Base-by-base conservation (phyloP, 345 rosid genomes). In the Leavenworthia alabamica region DNA sequence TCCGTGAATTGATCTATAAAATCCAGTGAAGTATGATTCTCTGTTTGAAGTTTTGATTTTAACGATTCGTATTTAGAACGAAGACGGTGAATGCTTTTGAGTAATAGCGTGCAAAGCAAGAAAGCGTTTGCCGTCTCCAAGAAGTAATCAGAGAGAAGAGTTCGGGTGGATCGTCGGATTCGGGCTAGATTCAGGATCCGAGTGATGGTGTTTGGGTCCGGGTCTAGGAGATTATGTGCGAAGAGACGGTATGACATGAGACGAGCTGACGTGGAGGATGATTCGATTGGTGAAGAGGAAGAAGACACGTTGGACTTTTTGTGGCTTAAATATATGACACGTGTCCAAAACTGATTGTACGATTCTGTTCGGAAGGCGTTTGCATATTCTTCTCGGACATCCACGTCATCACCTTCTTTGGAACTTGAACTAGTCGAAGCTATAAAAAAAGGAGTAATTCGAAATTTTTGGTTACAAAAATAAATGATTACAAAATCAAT, bases 291-390 rank as follows among this genome's bases (percentile, higher is more conserved):
- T 29, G 55, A 58, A 10, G 56, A 75, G n/a, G 60, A 75, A 33
- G 45, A 43, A 8, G 68, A 49, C 12, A 67, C 52, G 22, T 35
- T 31, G 2, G 76, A 64, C 13, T 33, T 36, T 46, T 42, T 17
- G 26, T 70, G 53, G 50, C 67, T 56, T 11, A 83, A 36, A 0
- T 75, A 32, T 0, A 72, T 46, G 28, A 82, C 88, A 31, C 82
- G 89, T 50, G 83, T 77, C 97, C 94, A 90, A 8, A 90, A 86
- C 0, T 83, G 79, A 14, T 61, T 73, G 79, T 84, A 88, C 5
- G 97, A 90, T 75, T 88, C 89, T 0, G 97, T 90, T 37, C 94
- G 68, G 33, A 88, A 88, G 14, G 97, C 94, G 8, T 84, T 81
- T 43, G 91, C 94, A 50, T 90, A 88, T 62, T 90, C 97, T 67